Conservation (phyloP, 1,139 yeast species). For the Debaryomycetaceae sp. region DNA sequence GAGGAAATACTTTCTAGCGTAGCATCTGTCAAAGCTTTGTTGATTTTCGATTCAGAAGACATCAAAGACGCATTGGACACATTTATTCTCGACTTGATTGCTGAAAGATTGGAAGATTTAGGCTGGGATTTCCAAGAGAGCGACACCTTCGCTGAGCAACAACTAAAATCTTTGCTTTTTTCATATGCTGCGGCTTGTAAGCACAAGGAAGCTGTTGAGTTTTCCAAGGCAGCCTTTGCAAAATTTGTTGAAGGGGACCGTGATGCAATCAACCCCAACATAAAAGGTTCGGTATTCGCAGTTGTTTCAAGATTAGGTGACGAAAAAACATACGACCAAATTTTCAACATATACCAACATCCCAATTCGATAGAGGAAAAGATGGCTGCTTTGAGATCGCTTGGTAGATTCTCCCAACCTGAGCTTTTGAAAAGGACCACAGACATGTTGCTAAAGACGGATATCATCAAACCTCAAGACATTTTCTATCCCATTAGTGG, state of each 20-base stretch:
- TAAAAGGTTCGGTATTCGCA: conserved; percentile 67
- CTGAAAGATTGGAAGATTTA: conserved; percentile 51
- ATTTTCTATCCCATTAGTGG: conserved; percentile 76
- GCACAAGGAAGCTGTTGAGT: conserved; percentile 51
- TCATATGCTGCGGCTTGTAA: conserved; percentile 62
- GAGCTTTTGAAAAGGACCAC: conserved; percentile 60
- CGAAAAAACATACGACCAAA: conserved; percentile 56
- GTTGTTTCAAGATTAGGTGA: conserved; percentile 69
- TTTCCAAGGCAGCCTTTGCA: conserved; percentile 55
- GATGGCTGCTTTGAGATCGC: conserved; percentile 65
- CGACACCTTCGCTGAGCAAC: conserved; percentile 71
- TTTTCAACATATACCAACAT: conserved; percentile 60
- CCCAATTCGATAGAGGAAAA: conserved; percentile 74
- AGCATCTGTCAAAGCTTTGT: conserved; percentile 58
- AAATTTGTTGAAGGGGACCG: conserved; percentile 62
- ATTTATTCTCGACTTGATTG: conserved; percentile 59
- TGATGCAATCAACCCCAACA: conserved; percentile 74
- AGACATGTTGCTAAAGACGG: conserved; percentile 60
- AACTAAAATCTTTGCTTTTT: conserved; percentile 72
- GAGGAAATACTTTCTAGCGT: conserved; percentile 58
- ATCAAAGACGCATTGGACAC: conserved; percentile 54
- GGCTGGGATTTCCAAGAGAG: conserved; percentile 67
- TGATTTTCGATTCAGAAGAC: conserved; percentile 63
- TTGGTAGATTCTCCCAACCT: conserved; percentile 67
- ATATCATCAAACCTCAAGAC: conserved; percentile 75